Evolutionary conservation across 164 flowering plant species (phyloP).

Genomic region (Chloranthus sessilifolius): DNA sequence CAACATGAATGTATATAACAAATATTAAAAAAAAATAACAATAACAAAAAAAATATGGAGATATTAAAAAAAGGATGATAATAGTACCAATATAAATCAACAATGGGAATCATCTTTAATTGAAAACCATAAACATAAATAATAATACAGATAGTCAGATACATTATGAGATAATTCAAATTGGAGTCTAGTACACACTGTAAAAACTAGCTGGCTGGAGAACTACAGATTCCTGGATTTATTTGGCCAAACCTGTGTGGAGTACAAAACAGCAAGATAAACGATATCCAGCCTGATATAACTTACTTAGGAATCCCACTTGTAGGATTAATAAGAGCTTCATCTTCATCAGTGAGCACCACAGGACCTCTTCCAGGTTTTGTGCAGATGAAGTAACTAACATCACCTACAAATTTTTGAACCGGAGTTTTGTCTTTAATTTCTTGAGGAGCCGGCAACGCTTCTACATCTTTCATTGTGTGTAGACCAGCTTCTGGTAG

Average conservation of each 20-base stretch:
- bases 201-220: background rate
- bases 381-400: conserved; percentile 91
- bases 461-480: conserved; percentile 55
- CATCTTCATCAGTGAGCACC: conserved; percentile 47
- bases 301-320: conserved; percentile 76
- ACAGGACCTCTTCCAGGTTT: conserved; percentile 88
- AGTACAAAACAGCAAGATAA: conserved; percentile 2
- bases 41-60: too few relatives aligned
- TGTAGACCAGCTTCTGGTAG: conserved; percentile 72
- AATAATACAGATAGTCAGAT: background rate
- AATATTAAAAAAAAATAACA: too few relatives aligned
- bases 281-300: background rate
- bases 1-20: too few relatives aligned
- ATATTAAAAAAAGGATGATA: too few relatives aligned
- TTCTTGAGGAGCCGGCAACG: conserved; percentile 74
- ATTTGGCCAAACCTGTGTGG: conserved; percentile 1
- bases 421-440: conserved; percentile 33
- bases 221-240: background rate
- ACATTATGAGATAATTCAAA: background rate
- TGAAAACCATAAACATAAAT: background rate
- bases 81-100: too few relatives aligned
- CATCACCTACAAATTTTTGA: conserved; percentile 57
- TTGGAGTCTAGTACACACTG: background rate
- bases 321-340: conserved; percentile 68
- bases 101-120: too few relatives aligned